Evolutionary conservation across 768 basidiomycete species (phyloP), one percentile per base, ranked within the genome.

Genomic region (Glaciozyma martinii): DNA sequence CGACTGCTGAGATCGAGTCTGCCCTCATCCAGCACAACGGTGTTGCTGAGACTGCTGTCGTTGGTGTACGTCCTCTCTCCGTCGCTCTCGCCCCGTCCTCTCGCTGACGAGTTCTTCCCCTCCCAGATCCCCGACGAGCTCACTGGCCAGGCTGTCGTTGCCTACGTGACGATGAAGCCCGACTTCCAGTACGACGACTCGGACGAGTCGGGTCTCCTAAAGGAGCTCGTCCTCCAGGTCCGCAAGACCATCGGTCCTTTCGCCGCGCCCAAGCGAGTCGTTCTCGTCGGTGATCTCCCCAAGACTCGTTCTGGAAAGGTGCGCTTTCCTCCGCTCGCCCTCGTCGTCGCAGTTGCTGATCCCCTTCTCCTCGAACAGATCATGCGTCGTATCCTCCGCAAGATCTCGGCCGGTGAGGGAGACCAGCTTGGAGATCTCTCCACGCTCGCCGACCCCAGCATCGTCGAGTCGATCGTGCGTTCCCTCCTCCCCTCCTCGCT

Each of bases 171-270:
- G 3, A 82, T 97, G 66, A 97, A 97, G 77, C 92, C 93, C 52
- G 90, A 95, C 75, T 97, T 94, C 79, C 78, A 82, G 43, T 86
- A 85, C 74, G 85, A 90, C 75, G 75, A 80, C 4, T 79, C 80
- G 52, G 80, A 93, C 65, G 90, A 95, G 78, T 71, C 80, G 0
- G 80, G 77, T 0, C 82, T 97, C 42, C 68, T 79, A 60, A 97
- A 95, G 78, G 94, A 97, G 78, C 84, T 99, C 66, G 82, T 86
- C 33, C 84, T 97, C 40, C 93, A 97, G 79, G 93, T 97, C 25
- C 86, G 95, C 74, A 98, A 98, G 79, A 88, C 89, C 52, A 99
- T 99, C 66, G 95, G 94, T 6, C 93, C 95, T 4, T 97, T 99
- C 77, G 94, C 94, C 2, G 87, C 92, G 21, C 94, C 94, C 32